These are phyloP conservation scores for Podospora didyma DNA, from an alignment of 495 filamentous ascomycete genomes.

Conservation along the genomic window DNA sequence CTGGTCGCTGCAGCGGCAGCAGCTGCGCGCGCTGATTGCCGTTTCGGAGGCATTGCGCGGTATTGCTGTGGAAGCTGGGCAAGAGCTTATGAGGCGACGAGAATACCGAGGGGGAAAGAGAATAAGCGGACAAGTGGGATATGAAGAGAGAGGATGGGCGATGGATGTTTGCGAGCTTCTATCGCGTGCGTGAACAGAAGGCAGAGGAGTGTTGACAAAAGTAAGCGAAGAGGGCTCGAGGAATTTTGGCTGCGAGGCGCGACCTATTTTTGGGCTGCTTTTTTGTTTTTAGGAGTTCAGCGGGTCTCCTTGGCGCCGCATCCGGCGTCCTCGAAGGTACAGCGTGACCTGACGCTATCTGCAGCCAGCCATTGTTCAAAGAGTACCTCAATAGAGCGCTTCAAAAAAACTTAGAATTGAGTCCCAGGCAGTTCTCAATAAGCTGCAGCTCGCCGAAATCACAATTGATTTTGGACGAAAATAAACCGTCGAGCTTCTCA, in stretches of 20 bases:
- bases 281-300: neutral
- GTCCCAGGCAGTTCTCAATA: no score
- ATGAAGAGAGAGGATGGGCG: no score
- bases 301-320: neutral
- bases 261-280: neutral
- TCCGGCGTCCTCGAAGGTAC: no score
- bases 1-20: conserved; percentile 9
- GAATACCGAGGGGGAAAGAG: no score
- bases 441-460: no score
- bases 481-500: no score
- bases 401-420: no score
- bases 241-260: neutral
- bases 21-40: conserved; percentile 14
- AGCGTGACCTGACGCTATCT: neutral
- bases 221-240: neutral
- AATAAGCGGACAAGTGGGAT: no score
- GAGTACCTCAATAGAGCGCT: no score
- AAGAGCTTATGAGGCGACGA: neutral
- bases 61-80: neutral
- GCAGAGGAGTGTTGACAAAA: neutral
- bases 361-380: no score
- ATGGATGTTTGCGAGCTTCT: no score
- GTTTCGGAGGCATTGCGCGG: conserved; percentile 27
- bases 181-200: neutral
- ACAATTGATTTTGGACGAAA: no score